phyloP scores from a whole-genome alignment of 2,329 filamentous ascomycete species.

The Botrytis elliptica region DNA sequence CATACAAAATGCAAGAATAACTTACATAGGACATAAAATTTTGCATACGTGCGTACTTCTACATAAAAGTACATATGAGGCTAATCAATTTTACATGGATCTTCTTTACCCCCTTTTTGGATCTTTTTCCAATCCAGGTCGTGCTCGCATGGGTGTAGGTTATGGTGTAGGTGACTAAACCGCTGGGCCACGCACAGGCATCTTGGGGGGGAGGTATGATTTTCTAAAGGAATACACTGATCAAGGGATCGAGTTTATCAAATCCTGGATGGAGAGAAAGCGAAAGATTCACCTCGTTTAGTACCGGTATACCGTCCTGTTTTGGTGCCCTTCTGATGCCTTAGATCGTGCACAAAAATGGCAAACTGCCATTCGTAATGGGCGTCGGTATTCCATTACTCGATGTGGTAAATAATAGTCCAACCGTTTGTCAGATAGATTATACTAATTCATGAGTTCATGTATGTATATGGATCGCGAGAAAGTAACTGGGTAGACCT shows the following conservation, averaged over 20 bases:
- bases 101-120: constrained; percentile 15
- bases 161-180: constrained; percentile 11
- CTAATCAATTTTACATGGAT: background rate
- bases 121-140: constrained; percentile 1
- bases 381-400: background rate
- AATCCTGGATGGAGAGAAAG: background rate
- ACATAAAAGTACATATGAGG: background rate
- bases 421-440: background rate
- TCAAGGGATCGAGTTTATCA: constrained; percentile 7
- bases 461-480: background rate
- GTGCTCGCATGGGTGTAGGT: constrained; percentile 16
- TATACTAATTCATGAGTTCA: background rate
- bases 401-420: background rate
- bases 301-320: background rate
- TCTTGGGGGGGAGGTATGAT: background rate
- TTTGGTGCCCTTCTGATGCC: background rate
- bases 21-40: background rate
- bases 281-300: constrained; percentile 7
- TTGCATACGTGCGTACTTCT: background rate
- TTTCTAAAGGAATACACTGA: constrained; percentile 6
- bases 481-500: background rate
- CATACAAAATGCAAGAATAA: constrained; percentile 2
- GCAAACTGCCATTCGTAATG: background rate
- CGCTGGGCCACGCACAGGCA: constrained; percentile 14
- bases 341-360: background rate